A percentile compares a stretch with the other conserved stretches of the same genome.
phyloP scores from a whole-genome alignment of 1,284 basidiomycete genomes.

The Apiotrichum montevideense region DNA sequence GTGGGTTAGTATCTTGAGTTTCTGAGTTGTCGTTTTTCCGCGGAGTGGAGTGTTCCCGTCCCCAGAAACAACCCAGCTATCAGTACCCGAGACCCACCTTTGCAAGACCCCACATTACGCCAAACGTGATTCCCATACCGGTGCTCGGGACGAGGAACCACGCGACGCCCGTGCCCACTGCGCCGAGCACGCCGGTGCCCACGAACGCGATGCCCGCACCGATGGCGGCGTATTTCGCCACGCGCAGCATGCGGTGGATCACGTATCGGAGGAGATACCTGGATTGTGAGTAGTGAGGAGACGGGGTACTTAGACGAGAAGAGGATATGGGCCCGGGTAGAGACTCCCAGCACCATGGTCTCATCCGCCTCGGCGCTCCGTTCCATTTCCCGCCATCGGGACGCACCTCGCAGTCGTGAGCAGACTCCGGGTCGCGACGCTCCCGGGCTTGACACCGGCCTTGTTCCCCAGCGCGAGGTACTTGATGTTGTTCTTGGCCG shows the following conservation, averaged over 20 bases:
- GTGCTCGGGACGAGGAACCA: constrained; percentile 44
- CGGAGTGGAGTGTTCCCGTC: neutral
- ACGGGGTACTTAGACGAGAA: no score
- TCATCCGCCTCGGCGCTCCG: no score
- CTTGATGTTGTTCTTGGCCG: constrained; percentile 35
- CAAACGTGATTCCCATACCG: constrained; percentile 37
- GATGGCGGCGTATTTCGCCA: constrained; percentile 44
- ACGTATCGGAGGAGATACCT: constrained; percentile 46
- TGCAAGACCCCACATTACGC: constrained; percentile 32
- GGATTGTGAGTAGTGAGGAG: neutral
- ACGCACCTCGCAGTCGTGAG: constrained; percentile 41
- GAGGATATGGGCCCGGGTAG: no score
- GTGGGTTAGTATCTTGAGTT: no score
- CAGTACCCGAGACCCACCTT: constrained; percentile 28
- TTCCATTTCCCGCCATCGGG: neutral
- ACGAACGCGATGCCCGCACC: constrained; percentile 37
- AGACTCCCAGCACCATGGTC: no score
- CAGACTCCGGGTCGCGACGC: constrained; percentile 36
- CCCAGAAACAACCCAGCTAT: neutral
- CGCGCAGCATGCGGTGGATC: constrained; percentile 42
- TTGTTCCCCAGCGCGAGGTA: constrained; percentile 43
- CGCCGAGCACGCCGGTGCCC: constrained; percentile 39
- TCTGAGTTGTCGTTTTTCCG: no score
- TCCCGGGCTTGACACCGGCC: constrained; percentile 32
- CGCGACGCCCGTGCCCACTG: constrained; percentile 37